phyloP scores from a whole-genome alignment of 169 alveolate genomes.

The Cryptosporidium tyzzeri region DNA sequence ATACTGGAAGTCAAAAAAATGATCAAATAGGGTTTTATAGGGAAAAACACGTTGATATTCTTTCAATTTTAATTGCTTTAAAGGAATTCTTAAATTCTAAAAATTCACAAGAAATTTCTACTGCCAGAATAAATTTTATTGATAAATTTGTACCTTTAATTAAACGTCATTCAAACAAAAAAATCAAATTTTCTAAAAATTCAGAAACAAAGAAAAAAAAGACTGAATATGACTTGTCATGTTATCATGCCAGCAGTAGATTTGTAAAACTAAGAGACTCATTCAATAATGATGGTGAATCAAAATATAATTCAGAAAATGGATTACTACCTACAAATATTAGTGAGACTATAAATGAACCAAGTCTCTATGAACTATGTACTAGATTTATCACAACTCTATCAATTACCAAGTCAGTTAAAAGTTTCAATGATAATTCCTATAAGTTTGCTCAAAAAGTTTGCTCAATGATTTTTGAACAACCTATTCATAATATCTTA shows the following conservation, averaged over 20 bases:
- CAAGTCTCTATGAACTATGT: slow-evolving; percentile 36
- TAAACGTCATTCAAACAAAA: not conserved
- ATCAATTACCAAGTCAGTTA: slow-evolving; percentile 45
- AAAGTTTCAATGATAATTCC: slow-evolving; percentile 50
- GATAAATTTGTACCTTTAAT: slow-evolving; percentile 22
- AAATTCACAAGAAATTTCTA: slow-evolving; percentile 14
- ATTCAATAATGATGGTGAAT: not conserved
- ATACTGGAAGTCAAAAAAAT: slow-evolving; percentile 12
- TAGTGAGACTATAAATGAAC: not conserved
- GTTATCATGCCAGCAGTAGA: not conserved
- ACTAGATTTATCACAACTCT: slow-evolving; percentile 37
- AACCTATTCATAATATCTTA: slow-evolving; percentile 44
- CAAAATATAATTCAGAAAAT: not conserved
- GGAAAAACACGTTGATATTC: slow-evolving; percentile 6
- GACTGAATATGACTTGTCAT: not conserved
- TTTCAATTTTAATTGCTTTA: slow-evolving; percentile 20
- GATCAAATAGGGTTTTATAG: slow-evolving; percentile 30
- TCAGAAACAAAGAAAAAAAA: not conserved
- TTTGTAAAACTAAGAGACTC: slow-evolving; percentile 16
- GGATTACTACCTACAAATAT: not conserved
- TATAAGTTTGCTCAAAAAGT: slow-evolving; percentile 58
- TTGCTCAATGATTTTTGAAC: slow-evolving; percentile 59
- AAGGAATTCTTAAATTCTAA: slow-evolving; percentile 10
- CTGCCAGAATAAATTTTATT: slow-evolving; percentile 13
- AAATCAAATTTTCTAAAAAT: not conserved